Percentiles rank a stretch among this genome's conserved stretches.
Conservation (phyloP, 208 protist species). For the Leishmania guyanensis region DNA sequence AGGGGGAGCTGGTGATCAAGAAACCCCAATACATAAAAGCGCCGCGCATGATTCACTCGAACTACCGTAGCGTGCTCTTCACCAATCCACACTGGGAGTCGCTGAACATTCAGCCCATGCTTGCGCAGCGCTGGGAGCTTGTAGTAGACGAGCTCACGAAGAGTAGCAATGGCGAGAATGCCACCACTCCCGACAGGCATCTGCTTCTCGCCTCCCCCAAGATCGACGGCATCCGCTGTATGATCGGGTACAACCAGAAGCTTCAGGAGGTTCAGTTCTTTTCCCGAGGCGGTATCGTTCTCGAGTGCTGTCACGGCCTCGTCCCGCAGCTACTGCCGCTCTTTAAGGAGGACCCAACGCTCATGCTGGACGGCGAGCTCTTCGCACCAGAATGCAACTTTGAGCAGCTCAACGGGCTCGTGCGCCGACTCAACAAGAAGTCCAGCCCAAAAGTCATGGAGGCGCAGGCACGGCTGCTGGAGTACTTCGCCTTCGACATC, state of each 20-base stretch:
- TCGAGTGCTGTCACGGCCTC: constrained; percentile 84
- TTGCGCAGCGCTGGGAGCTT: constrained; percentile 83
- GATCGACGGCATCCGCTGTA: constrained; percentile 90
- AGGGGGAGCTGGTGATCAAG: constrained; percentile 30
- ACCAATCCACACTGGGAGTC: constrained; percentile 85
- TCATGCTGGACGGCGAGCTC: constrained; percentile 88
- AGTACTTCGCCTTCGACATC: constrained; percentile 92
- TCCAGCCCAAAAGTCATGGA: constrained; percentile 34
- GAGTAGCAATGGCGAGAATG: constrained; percentile 8
- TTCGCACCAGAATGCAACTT: constrained; percentile 87
- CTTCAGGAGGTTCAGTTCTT: constrained; percentile 80
- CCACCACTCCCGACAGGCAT: constrained; percentile 17
- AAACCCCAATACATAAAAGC: constrained; percentile 55
- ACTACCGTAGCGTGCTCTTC: constrained; percentile 80
- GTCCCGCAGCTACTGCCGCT: constrained; percentile 70
- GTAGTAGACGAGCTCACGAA: constrained; percentile 56
- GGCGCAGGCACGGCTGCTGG: constrained; percentile 59
- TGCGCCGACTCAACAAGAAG: constrained; percentile 54
- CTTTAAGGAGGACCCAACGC: constrained; percentile 68
- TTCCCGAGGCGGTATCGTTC: constrained; percentile 82
- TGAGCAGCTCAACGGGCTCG: constrained; percentile 85
- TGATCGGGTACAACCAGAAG: constrained; percentile 74
- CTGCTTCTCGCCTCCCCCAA: constrained; percentile 85
- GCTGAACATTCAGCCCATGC: constrained; percentile 87
- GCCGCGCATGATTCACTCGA: constrained; percentile 85